Conservation (phyloP, 2,329 filamentous ascomycete genomes). For the Alternaria sp. region DNA sequence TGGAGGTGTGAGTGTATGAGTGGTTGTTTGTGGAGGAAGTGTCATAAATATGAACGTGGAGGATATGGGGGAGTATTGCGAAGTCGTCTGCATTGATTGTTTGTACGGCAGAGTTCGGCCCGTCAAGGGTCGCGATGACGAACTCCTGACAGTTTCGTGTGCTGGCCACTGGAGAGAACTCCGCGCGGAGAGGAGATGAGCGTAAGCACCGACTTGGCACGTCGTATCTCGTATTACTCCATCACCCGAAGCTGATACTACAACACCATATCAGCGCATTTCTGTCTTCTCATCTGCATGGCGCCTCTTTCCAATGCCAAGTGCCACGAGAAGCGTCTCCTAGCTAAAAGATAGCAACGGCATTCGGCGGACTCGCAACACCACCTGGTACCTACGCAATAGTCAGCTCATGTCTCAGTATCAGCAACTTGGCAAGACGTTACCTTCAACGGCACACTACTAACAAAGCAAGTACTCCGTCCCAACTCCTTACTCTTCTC, state of each 20-base stretch:
- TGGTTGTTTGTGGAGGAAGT: not conserved
- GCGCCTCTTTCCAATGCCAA: not conserved
- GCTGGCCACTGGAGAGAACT: not conserved
- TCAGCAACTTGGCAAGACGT: slow-evolving; percentile 1
- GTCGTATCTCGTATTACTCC: not conserved
- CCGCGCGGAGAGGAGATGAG: not conserved
- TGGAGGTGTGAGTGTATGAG: not conserved
- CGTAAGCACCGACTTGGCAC: not conserved
- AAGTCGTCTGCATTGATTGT: not conserved
- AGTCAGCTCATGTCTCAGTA: not conserved
- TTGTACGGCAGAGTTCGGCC: not conserved
- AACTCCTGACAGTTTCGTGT: not conserved
- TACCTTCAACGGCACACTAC: slow-evolving; percentile 64
- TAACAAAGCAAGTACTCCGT: slow-evolving; percentile 66
- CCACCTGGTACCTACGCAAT: slow-evolving; percentile 55
- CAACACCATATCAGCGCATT: not conserved
- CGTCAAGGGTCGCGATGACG: not conserved
- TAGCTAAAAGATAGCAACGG: slow-evolving; percentile 44
- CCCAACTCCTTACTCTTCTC: slow-evolving; percentile 59
- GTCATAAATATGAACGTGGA: not conserved
- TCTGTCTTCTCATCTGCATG: not conserved
- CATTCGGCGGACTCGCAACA: slow-evolving; percentile 47
- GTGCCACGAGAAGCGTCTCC: not conserved
- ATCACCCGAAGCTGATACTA: not conserved
- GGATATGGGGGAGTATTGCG: not conserved